A percentile compares a stretch with the other conserved stretches of the same genome.
Evolutionary conservation across 805 yeast species (phyloP).

Genomic region (Cyberlindnera veronae): DNA sequence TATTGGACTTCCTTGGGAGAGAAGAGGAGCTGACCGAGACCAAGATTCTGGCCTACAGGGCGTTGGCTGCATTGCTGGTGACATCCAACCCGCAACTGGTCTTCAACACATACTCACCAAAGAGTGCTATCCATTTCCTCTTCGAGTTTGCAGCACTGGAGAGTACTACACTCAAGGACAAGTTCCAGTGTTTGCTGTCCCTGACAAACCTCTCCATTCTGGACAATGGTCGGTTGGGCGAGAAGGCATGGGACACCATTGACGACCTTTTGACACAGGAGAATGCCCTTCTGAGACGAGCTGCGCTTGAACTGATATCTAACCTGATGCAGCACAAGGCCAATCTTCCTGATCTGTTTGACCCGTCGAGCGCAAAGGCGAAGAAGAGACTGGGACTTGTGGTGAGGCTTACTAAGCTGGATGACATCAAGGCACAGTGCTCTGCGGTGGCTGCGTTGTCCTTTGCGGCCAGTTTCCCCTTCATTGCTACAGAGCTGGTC

Average conservation of each 20-base stretch:
- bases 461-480: conserved; percentile 33
- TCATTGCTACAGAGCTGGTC: conserved; percentile 32
- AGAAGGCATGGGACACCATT: conserved; percentile 42
- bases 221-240: conserved; percentile 34
- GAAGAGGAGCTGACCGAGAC: conserved; percentile 10
- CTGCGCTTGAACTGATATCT: conserved; percentile 60
- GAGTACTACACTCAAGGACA: conserved; percentile 30
- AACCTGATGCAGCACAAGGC: conserved; percentile 47
- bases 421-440: conserved; percentile 39
- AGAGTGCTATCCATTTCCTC: conserved; percentile 28
- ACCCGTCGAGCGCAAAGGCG: conserved; percentile 38
- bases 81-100: conserved; percentile 44
- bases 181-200: conserved; percentile 57
- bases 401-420: conserved; percentile 37
- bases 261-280: conserved; percentile 42
- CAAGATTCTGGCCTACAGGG: conserved; percentile 33
- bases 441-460: conserved; percentile 38
- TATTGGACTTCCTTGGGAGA: conserved; percentile 27
- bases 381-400: conserved; percentile 39
- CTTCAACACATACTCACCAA: conserved; percentile 28
- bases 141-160: conserved; percentile 36
- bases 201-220: conserved; percentile 59
- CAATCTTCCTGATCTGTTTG: conserved; percentile 54
- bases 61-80: conserved; percentile 42
- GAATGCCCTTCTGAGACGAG: conserved; percentile 48